Conservation (phyloP, 805 yeast species). For the Spathaspora hagerdaliae region DNA sequence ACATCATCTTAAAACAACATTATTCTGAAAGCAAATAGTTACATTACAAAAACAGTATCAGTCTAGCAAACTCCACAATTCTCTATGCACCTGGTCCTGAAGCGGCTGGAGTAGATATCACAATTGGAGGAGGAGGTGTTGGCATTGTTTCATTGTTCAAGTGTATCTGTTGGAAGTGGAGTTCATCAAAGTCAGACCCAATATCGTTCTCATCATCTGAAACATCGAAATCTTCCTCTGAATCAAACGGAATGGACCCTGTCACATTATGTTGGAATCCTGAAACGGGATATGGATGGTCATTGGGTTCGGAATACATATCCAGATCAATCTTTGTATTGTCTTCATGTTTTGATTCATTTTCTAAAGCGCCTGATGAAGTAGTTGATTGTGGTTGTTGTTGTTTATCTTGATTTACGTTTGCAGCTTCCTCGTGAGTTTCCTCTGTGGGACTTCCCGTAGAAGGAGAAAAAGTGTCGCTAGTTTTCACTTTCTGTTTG, state of each 20-base stretch:
- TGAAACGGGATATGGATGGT: constrained; percentile 32
- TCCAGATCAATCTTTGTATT: not conserved
- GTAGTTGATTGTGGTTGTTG: not conserved
- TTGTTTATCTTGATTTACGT: not conserved
- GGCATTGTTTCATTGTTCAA: not conserved
- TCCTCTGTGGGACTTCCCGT: not conserved
- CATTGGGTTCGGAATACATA: not conserved
- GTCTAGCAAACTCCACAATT: too few relatives aligned
- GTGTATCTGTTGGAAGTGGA: constrained; percentile 4
- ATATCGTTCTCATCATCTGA: constrained; percentile 18
- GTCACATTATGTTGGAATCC: constrained; percentile 32
- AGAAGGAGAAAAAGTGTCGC: not conserved
- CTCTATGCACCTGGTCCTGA: not conserved
- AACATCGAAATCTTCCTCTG: constrained; percentile 36
- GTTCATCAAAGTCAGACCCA: constrained; percentile 6
- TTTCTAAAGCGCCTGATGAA: not conserved
- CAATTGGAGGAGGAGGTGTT: constrained; percentile 2
- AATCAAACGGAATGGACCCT: constrained; percentile 43
- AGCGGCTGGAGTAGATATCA: constrained; percentile 1
- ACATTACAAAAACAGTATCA: too few relatives aligned
- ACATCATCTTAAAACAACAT: too few relatives aligned
- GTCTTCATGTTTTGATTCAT: not conserved
- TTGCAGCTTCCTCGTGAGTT: not conserved
- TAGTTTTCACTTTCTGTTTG: not conserved
- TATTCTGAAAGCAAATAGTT: too few relatives aligned